These are phyloP conservation scores for Ailanthus altissimus DNA, from an alignment of 345 rosid species.

Conservation along the genomic window DNA sequence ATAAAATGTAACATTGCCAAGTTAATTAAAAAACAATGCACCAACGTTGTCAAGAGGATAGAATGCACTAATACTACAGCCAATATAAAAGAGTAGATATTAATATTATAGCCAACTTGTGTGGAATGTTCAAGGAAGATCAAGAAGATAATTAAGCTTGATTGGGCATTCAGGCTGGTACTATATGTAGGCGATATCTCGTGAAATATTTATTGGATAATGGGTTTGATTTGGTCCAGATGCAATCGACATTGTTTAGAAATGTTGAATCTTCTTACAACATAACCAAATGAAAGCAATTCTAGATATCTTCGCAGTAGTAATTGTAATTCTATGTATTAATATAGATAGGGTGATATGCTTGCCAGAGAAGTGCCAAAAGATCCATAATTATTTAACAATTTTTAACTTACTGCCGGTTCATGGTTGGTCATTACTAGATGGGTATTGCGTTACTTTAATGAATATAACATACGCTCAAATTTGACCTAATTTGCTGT, in stretches of 20 bases:
- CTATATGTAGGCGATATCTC: neutral
- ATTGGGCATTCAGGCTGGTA: neutral
- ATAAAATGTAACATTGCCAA: neutral
- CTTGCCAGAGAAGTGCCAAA: neutral
- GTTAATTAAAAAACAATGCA: neutral
- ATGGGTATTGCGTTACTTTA: neutral
- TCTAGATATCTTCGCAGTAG: neutral
- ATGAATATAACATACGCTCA: neutral
- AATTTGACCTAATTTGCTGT: no score
- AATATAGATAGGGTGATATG: neutral
- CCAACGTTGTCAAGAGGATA: neutral
- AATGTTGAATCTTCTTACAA: neutral
- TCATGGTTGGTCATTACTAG: neutral
- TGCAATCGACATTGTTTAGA: neutral
- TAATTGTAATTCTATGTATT: no score
- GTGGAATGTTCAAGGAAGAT: no score
- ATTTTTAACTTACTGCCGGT: neutral
- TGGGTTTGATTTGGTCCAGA: neutral
- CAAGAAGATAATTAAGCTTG: no score
- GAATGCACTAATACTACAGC: neutral
- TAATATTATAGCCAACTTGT: no score
- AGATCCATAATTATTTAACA: neutral
- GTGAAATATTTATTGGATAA: neutral
- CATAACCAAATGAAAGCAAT: neutral
- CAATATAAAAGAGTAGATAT: neutral